A percentile compares a stretch with the other conserved stretches of the same genome.
Conservation (phyloP, 208 protist species). For the Endotrypanum monterogeii region DNA sequence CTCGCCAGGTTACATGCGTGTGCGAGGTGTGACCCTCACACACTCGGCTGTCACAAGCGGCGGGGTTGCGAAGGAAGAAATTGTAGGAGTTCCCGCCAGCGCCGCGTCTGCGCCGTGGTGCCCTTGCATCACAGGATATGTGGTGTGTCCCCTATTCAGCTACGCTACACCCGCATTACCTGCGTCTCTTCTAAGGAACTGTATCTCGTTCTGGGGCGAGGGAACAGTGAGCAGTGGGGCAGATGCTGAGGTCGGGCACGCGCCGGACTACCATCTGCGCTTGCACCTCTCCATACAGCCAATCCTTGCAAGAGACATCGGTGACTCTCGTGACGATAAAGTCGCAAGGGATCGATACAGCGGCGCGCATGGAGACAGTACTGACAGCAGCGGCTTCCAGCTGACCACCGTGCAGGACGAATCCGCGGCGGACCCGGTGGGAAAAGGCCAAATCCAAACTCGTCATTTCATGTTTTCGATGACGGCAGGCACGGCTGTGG, state of each 20-base stretch:
- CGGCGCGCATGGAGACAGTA: not conserved
- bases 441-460: not conserved
- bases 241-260: too few relatives aligned
- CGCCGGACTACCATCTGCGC: not conserved
- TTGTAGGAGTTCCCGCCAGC: not conserved
- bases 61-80: not conserved
- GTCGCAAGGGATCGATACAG: too few relatives aligned
- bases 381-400: not conserved
- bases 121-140: not conserved
- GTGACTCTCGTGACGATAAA: not conserved
- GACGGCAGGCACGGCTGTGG: not conserved
- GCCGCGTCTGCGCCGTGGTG: not conserved
- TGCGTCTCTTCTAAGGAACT: slow-evolving; percentile 12
- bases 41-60: not conserved
- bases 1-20: not conserved
- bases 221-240: too few relatives aligned
- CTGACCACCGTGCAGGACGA: slow-evolving; percentile 1
- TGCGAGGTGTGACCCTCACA: not conserved
- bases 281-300: slow-evolving; percentile 5
- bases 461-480: slow-evolving; percentile 6
- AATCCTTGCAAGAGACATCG: not conserved
- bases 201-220: too few relatives aligned
- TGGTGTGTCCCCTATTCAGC: slow-evolving; percentile 7
- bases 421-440: not conserved
- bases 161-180: slow-evolving; percentile 19